These are phyloP conservation scores for Neofusicoccum cordaticola DNA, from an alignment of 2,329 filamentous ascomycete genomes.

Conservation along the genomic window DNA sequence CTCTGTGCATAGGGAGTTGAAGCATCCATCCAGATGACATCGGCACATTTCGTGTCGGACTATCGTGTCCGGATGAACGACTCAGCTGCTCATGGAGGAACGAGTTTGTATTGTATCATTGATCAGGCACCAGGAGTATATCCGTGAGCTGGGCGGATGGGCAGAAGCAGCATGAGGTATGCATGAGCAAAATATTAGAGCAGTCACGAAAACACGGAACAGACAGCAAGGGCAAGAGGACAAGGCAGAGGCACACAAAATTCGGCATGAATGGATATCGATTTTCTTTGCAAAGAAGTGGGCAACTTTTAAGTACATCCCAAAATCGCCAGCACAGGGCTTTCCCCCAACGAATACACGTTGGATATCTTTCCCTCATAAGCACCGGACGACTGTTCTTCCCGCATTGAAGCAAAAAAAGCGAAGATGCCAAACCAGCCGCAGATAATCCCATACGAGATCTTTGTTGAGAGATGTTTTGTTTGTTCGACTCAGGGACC, in stretches of 20 bases:
- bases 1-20: too few species aligned
- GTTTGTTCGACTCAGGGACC: constrained; percentile 15
- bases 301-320: constrained; percentile 88
- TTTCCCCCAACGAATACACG: constrained; percentile 71
- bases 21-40: too few species aligned
- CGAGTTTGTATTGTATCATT: too few species aligned
- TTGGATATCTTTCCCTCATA: constrained; percentile 99
- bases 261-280: constrained; percentile 13
- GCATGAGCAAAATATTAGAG: too few species aligned
- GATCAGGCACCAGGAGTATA: too few species aligned
- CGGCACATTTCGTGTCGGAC: too few species aligned
- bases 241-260: neutral
- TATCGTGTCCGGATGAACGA: too few species aligned
- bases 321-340: constrained; percentile 84
- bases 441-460: neutral
- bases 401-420: neutral
- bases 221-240: neutral
- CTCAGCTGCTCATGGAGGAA: too few species aligned
- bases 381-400: constrained; percentile 60
- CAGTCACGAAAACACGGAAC: neutral
- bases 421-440: constrained; percentile 6
- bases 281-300: constrained; percentile 32
- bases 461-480: neutral
- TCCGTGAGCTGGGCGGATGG: too few species aligned
- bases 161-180: too few species aligned